phyloP scores from a whole-genome alignment of 768 basidiomycete genomes.

The Macrolepiota dolichaula region DNA sequence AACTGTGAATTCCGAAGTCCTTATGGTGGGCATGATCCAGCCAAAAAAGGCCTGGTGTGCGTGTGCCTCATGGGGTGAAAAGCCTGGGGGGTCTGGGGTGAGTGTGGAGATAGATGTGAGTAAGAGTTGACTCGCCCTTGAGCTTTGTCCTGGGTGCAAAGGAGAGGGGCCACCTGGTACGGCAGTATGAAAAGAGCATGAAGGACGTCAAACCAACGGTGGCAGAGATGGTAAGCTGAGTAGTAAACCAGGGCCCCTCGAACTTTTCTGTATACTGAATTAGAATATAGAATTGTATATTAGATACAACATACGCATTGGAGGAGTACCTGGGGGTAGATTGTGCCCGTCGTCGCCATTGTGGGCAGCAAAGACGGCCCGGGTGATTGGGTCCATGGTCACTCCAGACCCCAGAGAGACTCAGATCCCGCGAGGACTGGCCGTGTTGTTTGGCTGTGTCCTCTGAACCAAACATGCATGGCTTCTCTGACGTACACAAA shows the following conservation, averaged over 20 bases:
- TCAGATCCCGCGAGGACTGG: not conserved
- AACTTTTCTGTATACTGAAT: slow-evolving; percentile 54
- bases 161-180: slow-evolving; percentile 84
- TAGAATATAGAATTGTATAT: slow-evolving; percentile 1
- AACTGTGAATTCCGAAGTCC: slow-evolving; percentile 88
- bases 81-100: slow-evolving; percentile 47
- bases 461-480: not conserved
- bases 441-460: slow-evolving; percentile 2
- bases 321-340: slow-evolving; percentile 62
- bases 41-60: slow-evolving; percentile 86
- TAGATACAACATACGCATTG: slow-evolving; percentile 44
- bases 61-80: slow-evolving; percentile 92
- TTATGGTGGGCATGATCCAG: slow-evolving; percentile 92
- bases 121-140: slow-evolving; percentile 58
- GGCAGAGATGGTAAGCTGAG: slow-evolving; percentile 78
- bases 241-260: slow-evolving; percentile 94
- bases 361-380: not conserved
- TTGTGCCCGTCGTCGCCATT: slow-evolving; percentile 36
- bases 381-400: not conserved
- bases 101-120: slow-evolving; percentile 3
- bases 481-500: not conserved
- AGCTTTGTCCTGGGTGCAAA: slow-evolving; percentile 94
- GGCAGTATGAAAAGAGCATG: slow-evolving; percentile 83
- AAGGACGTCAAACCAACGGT: slow-evolving; percentile 79
- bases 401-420: not conserved